phyloP scores from a whole-genome alignment of 2,329 filamentous ascomycete species.

The Colletotrichum lupini region DNA sequence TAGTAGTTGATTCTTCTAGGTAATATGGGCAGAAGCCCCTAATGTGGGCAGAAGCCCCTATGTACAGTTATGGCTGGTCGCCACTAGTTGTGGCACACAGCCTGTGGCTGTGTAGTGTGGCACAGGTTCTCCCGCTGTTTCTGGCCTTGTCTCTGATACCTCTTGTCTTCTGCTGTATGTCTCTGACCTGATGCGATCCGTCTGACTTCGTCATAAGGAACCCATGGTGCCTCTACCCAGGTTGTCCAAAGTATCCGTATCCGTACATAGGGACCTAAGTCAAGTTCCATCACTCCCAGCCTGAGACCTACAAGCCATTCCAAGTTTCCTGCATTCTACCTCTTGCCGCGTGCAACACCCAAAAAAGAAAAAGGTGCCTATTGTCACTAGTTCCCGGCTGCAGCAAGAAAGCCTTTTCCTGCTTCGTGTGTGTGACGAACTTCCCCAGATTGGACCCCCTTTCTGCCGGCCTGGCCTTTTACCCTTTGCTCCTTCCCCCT shows the following conservation, averaged over 20 bases:
- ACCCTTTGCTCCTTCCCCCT: not conserved
- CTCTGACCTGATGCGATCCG: slow-evolving; percentile 9
- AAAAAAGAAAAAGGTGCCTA: not conserved
- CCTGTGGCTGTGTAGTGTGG: too few species aligned
- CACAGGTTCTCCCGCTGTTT: slow-evolving; percentile 26
- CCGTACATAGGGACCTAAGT: not conserved
- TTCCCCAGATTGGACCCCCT: slow-evolving; percentile 9
- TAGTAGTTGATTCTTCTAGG: too few species aligned
- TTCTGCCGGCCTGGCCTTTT: not conserved
- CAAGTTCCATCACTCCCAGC: not conserved
- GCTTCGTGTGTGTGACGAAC: slow-evolving; percentile 21
- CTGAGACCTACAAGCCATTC: slow-evolving; percentile 11
- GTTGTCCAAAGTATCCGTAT: not conserved
- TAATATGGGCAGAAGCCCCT: too few species aligned
- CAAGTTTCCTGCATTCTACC: not conserved
- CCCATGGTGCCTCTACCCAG: not conserved
- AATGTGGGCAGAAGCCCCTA: too few species aligned
- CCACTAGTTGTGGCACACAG: too few species aligned
- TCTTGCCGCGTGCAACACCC: not conserved
- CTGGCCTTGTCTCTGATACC: slow-evolving; percentile 8
- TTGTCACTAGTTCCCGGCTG: slow-evolving; percentile 21
- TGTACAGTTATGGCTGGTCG: too few species aligned
- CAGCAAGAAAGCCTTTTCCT: slow-evolving; percentile 27
- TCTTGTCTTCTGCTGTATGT: not conserved
- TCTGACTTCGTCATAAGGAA: not conserved